Conservation (phyloP, 1,139 yeast species). For the Candida glucosophila region DNA sequence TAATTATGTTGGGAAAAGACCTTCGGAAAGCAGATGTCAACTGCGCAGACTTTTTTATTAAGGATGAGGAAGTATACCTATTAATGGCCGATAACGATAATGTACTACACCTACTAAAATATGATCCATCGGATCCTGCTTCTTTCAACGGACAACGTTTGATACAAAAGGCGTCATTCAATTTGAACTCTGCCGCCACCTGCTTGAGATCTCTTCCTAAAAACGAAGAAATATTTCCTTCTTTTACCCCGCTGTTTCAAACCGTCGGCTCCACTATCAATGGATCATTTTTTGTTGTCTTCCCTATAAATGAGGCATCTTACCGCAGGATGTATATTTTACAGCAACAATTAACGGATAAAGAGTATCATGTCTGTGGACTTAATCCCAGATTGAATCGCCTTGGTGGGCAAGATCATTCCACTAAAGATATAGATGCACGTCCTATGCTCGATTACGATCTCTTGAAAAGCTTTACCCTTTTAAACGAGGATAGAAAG, state of each 20-base stretch:
- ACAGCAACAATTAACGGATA: conserved; percentile 81
- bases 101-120: conserved; percentile 68
- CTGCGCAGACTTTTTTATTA: conserved; percentile 65
- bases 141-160: conserved; percentile 76
- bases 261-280: conserved; percentile 66
- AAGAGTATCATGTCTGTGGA: conserved; percentile 66
- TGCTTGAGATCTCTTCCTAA: conserved; percentile 50
- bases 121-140: conserved; percentile 86
- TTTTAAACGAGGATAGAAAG: conserved; percentile 50
- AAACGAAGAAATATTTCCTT: conserved; percentile 17
- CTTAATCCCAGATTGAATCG: conserved; percentile 73
- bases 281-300: conserved; percentile 70
- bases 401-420: conserved; percentile 37
- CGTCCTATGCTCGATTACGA: conserved; percentile 59
- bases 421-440: conserved; percentile 27
- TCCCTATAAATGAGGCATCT: conserved; percentile 65
- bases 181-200: conserved; percentile 54
- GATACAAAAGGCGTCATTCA: conserved; percentile 63
- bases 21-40: conserved; percentile 51
- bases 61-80: conserved; percentile 60
- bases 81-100: conserved; percentile 65
- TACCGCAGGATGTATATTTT: conserved; percentile 78
- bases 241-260: conserved; percentile 33
- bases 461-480: conserved; percentile 43
- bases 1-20: conserved; percentile 75